Evolutionary conservation across 768 basidiomycete species (phyloP).

Genomic region (Pleurotus citrinopileatus): DNA sequence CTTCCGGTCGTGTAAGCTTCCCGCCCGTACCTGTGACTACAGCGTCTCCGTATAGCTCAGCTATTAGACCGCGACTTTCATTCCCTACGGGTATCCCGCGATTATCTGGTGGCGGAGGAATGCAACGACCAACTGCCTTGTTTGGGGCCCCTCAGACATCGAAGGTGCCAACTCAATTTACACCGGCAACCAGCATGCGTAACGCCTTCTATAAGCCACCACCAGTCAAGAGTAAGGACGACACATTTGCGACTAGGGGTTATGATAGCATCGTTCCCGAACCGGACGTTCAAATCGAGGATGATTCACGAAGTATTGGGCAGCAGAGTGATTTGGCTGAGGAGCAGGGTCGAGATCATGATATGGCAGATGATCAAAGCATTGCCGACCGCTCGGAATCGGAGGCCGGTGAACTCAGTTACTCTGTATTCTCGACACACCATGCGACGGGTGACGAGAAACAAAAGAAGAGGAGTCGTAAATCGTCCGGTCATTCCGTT

Average conservation of each 20-base stretch:
- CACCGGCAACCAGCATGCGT: conserved; percentile 47
- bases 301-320: conserved; percentile 18
- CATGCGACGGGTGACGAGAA: conserved; percentile 16
- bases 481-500: too few species aligned
- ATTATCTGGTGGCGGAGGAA: background rate
- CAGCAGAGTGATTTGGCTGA: conserved; percentile 19
- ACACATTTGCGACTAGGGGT: conserved; percentile 10
- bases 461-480: conserved; percentile 11
- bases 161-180: conserved; percentile 32
- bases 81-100: background rate
- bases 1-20: background rate
- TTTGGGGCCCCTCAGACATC: conserved; percentile 27
- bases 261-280: conserved; percentile 15
- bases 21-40: conserved; percentile 5
- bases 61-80: conserved; percentile 1
- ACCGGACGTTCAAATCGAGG: conserved; percentile 5
- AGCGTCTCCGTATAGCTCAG: conserved; percentile 8
- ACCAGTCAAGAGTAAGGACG: conserved; percentile 22
- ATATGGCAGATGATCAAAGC: conserved; percentile 11
- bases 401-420: conserved; percentile 18
- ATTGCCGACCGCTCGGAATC: conserved; percentile 17
- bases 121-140: background rate
- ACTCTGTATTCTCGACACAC: conserved; percentile 26
- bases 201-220: conserved; percentile 72
- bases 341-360: conserved; percentile 13